Percentiles rank a stretch among this genome's conserved stretches.
Conservation (phyloP, 768 basidiomycete genomes). For the Lentinus tigrinus region DNA sequence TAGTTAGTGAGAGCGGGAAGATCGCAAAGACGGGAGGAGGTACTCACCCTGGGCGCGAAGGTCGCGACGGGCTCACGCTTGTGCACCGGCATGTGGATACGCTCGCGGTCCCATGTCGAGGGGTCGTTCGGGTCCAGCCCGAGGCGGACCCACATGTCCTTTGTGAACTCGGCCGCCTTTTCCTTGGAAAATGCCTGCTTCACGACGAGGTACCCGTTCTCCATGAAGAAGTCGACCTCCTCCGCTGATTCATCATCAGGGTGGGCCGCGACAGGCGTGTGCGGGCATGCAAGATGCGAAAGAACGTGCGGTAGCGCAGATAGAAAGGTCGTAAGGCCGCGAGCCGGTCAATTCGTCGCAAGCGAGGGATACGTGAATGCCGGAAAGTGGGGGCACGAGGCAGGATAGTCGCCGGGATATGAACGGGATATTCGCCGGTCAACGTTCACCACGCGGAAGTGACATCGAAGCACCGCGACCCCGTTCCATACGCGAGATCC, state of each 20-base stretch:
- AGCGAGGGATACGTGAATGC: background rate
- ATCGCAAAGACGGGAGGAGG: background rate
- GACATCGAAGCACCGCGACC: background rate
- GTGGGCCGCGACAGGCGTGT: background rate
- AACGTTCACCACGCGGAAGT: background rate
- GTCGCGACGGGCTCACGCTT: slow-evolving; percentile 42
- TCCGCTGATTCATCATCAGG: slow-evolving; percentile 32
- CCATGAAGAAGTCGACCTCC: slow-evolving; percentile 53
- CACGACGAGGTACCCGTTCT: slow-evolving; percentile 54
- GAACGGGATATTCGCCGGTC: background rate
- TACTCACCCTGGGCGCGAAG: slow-evolving; percentile 52
- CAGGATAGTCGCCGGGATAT: background rate
- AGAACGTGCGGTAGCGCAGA: background rate
- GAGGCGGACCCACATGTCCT: slow-evolving; percentile 51
- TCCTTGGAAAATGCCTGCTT: slow-evolving; percentile 52
- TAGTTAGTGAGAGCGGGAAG: background rate
- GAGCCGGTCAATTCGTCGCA: background rate
- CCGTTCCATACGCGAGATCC: background rate
- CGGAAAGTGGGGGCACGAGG: background rate
- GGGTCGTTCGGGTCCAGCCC: slow-evolving; percentile 53
- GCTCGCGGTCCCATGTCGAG: slow-evolving; percentile 52
- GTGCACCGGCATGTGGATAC: slow-evolving; percentile 57
- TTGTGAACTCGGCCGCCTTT: slow-evolving; percentile 48
- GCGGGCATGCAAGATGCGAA: background rate
- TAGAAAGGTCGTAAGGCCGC: background rate